Evolutionary conservation across 495 filamentous ascomycete species (phyloP), one percentile per base, ranked within the genome.

Genomic region (Aspergillus avenaceus): DNA sequence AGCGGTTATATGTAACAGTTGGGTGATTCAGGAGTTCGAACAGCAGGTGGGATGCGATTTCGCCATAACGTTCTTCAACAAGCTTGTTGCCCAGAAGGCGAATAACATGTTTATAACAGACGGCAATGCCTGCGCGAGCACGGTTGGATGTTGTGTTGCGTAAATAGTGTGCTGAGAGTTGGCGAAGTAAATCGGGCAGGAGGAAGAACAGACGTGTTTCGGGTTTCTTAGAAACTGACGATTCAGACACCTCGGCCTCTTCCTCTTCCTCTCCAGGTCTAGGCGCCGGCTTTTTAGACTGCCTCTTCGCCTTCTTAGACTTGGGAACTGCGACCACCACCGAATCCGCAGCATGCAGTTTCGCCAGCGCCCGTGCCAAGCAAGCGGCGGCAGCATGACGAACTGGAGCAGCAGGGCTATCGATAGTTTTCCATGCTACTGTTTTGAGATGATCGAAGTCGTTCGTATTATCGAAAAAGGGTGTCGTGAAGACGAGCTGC

Each of bases 401-500:
- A 24, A 93, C 88, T 16, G 80, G 69, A 2, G 86, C 70, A 29
- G 83, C 84, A 2, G 84, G 65, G 36, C 84, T 92, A 44, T 99
- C 93, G 49, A 95, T 84, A 3, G 84, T 77, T 67, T 95, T 96
- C 76, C 87, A 92, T 25, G 95, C 71, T 0, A 84, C 76, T 7
- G 78, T 82, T 55, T 87, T 88, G 19, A 97, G 67, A 47, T 82
- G 88, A 43, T 97, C 93, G 58, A 93, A 96, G 60, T 99, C 95
- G 65, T 77, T 84, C n/a, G 84, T 80, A 61, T 93, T 95, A 54
- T 93, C 86, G 60, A 97, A 97, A 56, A 84, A 92, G 0, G 77
- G 69, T 0, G 91, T 96, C 43, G 73, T 67, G 41, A 75, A 83
- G 25, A 87, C 68, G 45, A 97, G 67, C 40, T 83, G 74, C 59